Base-by-base conservation (phyloP, 352 stramenopile genomes). In the Phytophthora citrophthora region DNA sequence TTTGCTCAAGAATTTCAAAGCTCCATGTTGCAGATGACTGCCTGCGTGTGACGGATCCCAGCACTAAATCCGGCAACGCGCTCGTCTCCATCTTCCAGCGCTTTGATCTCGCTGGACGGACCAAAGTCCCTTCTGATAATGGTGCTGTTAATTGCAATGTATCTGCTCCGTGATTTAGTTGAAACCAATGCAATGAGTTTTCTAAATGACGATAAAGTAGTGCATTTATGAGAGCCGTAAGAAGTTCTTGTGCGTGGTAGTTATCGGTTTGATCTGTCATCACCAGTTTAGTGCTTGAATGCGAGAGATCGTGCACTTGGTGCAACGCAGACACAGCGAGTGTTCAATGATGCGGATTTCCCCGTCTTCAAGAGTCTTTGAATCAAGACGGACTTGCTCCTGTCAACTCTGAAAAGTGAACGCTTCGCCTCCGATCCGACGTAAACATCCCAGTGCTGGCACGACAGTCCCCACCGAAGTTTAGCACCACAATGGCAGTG, bases 1-100 rank as follows among this genome's bases (percentile, higher is more conserved):
- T 67, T 61, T 67, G 32, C 40, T 55, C 31, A 55, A 61, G 50
- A 26, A 26, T 38, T 46, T 50, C 26, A 54, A 34, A 2, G 9
- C 51, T 67, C 26, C 31, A 61, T 43, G 41, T 49, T 66, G 41
- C 59, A 50, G 57, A 61, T 66, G 55, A 46, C 47, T 64, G 57
- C 26, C 15, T 8, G 29, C 8, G 10, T 11, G 41, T 41, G 46
- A 58, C 40, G 47, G 29, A 64, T 54, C 38, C 29, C 45, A 16
- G 23, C 12, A 16, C 18, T 56, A 26, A 38, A 56, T 57, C 55
- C 29, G 26, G 26, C 4, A 2, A 29, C 26, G 24, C 51, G 23
- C 38, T 58, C 39, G 51, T 58, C 26, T 49, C 39, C 51, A 57
- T 36, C 15, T 26, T 47, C n/a, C 29, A 54, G 44, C 24, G 16